Percentiles rank a stretch among this genome's conserved stretches.
Conservation (phyloP, 768 basidiomycete genomes). For the Amanita rubescens region DNA sequence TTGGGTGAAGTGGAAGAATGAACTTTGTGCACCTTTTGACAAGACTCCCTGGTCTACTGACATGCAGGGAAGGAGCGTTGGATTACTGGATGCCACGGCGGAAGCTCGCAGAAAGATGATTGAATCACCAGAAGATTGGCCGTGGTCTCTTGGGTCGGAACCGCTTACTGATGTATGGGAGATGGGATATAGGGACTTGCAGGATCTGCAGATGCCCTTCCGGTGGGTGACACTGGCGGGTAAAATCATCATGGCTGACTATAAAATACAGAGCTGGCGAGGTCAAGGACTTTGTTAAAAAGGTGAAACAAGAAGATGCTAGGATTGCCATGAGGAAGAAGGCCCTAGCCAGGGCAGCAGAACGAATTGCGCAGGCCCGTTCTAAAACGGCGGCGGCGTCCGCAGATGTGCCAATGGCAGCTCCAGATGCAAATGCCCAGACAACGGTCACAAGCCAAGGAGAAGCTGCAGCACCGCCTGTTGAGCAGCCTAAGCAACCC, state of each 20-base stretch:
- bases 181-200: slow-evolving; percentile 63
- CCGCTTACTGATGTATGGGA: slow-evolving; percentile 78
- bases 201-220: slow-evolving; percentile 59
- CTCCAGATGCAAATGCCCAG: slow-evolving; percentile 8
- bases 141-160: slow-evolving; percentile 58
- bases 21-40: slow-evolving; percentile 73
- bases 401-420: slow-evolving; percentile 6
- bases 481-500: slow-evolving; percentile 14
- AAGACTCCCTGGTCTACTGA: slow-evolving; percentile 55
- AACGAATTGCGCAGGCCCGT: slow-evolving; percentile 20
- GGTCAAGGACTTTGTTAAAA: slow-evolving; percentile 67
- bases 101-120: slow-evolving; percentile 45
- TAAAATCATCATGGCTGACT: slow-evolving; percentile 4
- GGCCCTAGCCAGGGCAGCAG: slow-evolving; percentile 26
- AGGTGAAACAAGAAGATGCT: slow-evolving; percentile 59
- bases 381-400: slow-evolving; percentile 17
- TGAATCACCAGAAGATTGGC: slow-evolving; percentile 53
- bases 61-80: slow-evolving; percentile 40
- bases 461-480: background rate
- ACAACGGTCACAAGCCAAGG: slow-evolving; percentile 12
- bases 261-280: slow-evolving; percentile 49
- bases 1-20: slow-evolving; percentile 89
- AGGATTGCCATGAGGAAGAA: slow-evolving; percentile 49
- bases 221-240: slow-evolving; percentile 36
- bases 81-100: slow-evolving; percentile 57